Conservation (phyloP, 805 yeast species). For the Allodekkera sacchari region DNA sequence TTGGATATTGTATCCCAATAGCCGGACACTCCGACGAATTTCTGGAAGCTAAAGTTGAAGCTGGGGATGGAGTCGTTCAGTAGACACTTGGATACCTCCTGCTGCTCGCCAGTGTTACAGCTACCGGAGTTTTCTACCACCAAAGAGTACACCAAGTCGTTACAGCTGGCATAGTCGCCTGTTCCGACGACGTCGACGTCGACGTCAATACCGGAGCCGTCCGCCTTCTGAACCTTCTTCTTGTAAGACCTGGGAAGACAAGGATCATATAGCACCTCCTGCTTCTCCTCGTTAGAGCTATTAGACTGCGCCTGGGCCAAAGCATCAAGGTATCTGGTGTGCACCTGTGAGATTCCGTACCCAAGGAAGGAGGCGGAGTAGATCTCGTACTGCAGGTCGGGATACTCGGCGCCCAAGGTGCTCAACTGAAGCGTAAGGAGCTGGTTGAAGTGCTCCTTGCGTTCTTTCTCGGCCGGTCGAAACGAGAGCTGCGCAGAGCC, state of each 20-base stretch:
- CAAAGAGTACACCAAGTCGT: constrained; percentile 37
- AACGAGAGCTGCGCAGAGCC: constrained; percentile 60
- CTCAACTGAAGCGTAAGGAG: constrained; percentile 38
- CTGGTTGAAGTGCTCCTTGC: constrained; percentile 35
- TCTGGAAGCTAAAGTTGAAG: constrained; percentile 47
- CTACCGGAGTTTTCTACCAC: constrained; percentile 18
- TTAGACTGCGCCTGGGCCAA: constrained; percentile 16
- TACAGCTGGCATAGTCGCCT: constrained; percentile 43
- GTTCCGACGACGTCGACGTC: constrained; percentile 34
- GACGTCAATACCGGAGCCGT: too few relatives aligned
- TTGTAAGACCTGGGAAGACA: constrained; percentile 44
- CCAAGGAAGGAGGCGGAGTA: constrained; percentile 53
- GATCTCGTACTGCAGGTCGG: constrained; percentile 30
- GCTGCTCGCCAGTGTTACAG: constrained; percentile 13
- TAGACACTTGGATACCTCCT: constrained; percentile 37
- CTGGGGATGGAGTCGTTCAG: constrained; percentile 45
- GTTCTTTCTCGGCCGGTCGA: constrained; percentile 43
- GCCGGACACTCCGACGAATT: constrained; percentile 59
- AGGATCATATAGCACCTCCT: constrained; percentile 34
- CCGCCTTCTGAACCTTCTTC: too few relatives aligned
- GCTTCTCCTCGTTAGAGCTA: too few relatives aligned
- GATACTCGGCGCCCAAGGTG: constrained; percentile 19
- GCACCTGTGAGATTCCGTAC: constrained; percentile 53
- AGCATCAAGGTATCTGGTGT: constrained; percentile 32
- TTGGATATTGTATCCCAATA: constrained; percentile 56